phyloP scores from a whole-genome alignment of 139 green algal genomes.

The Penium margaritaceum region DNA sequence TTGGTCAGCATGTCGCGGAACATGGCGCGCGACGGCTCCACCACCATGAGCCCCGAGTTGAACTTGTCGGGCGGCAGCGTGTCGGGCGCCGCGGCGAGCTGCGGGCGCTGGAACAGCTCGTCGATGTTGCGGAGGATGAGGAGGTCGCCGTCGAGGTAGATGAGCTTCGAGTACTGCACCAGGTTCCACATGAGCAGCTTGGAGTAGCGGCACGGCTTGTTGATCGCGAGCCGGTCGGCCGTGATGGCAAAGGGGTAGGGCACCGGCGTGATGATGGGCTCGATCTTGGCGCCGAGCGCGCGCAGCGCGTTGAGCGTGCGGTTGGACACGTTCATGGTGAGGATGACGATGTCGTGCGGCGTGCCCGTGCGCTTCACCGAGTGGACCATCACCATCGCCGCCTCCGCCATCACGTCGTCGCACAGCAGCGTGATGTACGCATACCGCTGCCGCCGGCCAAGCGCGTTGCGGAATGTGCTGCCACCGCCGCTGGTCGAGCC shows the following conservation, averaged over 20 bases:
- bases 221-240: background rate
- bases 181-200: constrained; percentile 31
- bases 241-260: background rate
- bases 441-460: background rate
- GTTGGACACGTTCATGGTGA: constrained; percentile 20
- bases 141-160: constrained; percentile 69
- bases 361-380: background rate
- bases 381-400: constrained; percentile 9
- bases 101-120: constrained; percentile 58
- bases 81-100: constrained; percentile 28
- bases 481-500: too few species aligned
- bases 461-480: too few species aligned
- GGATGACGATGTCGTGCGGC: constrained; percentile 13
- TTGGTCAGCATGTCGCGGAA: constrained; percentile 35
- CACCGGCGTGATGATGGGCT: background rate
- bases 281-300: background rate
- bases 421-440: constrained; percentile 14
- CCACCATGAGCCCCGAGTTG: constrained; percentile 32
- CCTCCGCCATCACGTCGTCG: constrained; percentile 14
- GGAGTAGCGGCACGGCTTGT: constrained; percentile 11
- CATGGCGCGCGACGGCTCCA: constrained; percentile 25
- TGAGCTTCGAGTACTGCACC: constrained; percentile 46
- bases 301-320: background rate
- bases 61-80: constrained; percentile 24
- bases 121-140: constrained; percentile 60